Evolutionary conservation across 345 rosid genomes (phyloP).

Genomic region (Pistacia atlantica): DNA sequence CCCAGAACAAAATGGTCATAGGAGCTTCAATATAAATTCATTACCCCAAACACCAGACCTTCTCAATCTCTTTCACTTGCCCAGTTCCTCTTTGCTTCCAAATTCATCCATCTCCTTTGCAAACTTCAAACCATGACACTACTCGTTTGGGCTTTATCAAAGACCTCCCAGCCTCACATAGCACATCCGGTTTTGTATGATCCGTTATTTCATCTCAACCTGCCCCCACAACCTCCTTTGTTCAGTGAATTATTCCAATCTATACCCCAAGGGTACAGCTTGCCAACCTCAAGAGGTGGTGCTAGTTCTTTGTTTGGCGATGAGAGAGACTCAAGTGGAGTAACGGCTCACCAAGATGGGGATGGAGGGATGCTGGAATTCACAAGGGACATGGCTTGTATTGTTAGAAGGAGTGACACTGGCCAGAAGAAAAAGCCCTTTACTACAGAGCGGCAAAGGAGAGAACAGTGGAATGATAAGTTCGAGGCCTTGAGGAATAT

Average conservation of each 20-base stretch:
- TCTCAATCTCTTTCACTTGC: constrained; percentile 60
- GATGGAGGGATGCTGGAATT: constrained; percentile 50
- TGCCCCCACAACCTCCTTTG: constrained; percentile 42
- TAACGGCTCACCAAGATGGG: constrained; percentile 33
- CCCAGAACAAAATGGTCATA: constrained; percentile 8
- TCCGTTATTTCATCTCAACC: constrained; percentile 54
- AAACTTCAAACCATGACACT: constrained; percentile 23
- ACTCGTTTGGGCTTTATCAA: neutral
- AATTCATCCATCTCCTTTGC: no score
- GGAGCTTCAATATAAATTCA: constrained; percentile 29
- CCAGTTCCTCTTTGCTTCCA: constrained; percentile 32
- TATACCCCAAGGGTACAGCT: constrained; percentile 37
- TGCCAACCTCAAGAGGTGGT: constrained; percentile 25
- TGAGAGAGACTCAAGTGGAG: constrained; percentile 26
- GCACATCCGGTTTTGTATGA: constrained; percentile 50
- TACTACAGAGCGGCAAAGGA: constrained; percentile 66
- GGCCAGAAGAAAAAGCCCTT: constrained; percentile 60
- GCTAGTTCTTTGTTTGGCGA: constrained; percentile 39
- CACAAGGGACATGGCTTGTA: constrained; percentile 43
- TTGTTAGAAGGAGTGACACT: constrained; percentile 44
- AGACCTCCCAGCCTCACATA: constrained; percentile 31
- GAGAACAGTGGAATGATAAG: constrained; percentile 67
- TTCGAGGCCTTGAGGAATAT: constrained; percentile 52
- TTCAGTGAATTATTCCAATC: neutral
- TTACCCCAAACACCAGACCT: constrained; percentile 57